phyloP scores from a whole-genome alignment of 73 alveolate species.

The Tetrahymena thermophila region DNA sequence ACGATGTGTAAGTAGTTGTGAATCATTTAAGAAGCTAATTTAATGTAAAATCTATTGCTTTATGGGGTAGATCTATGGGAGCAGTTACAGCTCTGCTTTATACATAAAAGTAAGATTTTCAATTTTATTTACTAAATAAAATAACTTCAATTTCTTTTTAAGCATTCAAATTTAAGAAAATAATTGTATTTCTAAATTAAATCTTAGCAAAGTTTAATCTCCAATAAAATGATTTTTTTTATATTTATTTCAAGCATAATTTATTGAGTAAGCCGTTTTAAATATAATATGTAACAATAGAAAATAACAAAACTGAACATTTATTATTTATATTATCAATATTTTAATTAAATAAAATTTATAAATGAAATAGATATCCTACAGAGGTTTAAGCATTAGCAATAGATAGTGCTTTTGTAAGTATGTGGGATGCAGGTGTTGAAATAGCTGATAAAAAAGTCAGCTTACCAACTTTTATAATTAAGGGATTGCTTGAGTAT shows the following conservation, averaged over 20 bases:
- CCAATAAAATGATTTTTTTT: no score
- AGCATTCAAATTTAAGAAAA: not conserved
- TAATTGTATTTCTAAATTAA: no score
- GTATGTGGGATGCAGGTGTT: not conserved
- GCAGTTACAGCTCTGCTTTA: conserved; percentile 70
- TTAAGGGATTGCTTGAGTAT: not conserved
- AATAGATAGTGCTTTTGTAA: not conserved
- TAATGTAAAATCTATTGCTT: conserved; percentile 61
- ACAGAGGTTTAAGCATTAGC: not conserved
- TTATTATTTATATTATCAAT: no score
- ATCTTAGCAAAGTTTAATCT: no score
- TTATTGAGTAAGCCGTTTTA: no score
- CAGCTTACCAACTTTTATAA: not conserved
- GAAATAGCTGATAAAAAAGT: not conserved
- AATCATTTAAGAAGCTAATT: conserved; percentile 50
- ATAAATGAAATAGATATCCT: not conserved
- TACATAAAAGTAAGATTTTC: not conserved
- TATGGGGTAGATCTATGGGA: conserved; percentile 93
- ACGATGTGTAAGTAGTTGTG: conserved; percentile 60
- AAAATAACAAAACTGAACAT: no score
- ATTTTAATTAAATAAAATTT: not conserved
- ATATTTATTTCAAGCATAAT: no score
- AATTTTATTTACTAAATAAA: not conserved
- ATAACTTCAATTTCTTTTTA: not conserved
- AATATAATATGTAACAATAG: no score